Conservation (phyloP, 805 yeast genomes). For the Priceomyces medius region DNA sequence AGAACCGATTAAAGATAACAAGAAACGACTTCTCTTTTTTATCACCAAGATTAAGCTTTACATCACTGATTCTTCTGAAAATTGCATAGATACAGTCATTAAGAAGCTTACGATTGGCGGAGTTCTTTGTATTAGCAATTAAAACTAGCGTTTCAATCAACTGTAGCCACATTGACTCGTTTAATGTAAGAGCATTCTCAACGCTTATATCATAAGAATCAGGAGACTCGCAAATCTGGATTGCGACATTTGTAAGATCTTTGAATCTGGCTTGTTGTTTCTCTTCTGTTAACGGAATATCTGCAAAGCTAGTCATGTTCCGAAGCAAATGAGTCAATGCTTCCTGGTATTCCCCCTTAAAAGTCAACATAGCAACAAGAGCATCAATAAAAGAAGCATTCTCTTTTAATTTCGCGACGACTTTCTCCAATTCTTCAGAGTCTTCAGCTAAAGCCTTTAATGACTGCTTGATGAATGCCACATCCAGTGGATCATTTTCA, state of each 20-base stretch:
- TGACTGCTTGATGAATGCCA: slow-evolving; percentile 15
- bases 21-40: slow-evolving; percentile 43
- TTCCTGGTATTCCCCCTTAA: slow-evolving; percentile 19
- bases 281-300: slow-evolving; percentile 12
- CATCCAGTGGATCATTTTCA: slow-evolving; percentile 9
- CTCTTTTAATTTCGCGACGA: slow-evolving; percentile 18
- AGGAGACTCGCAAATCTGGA: slow-evolving; percentile 26
- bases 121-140: slow-evolving; percentile 13
- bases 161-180: slow-evolving; percentile 30
- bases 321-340: slow-evolving; percentile 28
- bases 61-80: slow-evolving; percentile 32
- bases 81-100: slow-evolving; percentile 31
- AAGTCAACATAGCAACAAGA: slow-evolving; percentile 29
- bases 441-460: slow-evolving; percentile 7
- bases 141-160: slow-evolving; percentile 25
- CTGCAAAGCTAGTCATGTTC: slow-evolving; percentile 18
- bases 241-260: slow-evolving; percentile 33
- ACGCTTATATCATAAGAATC: slow-evolving; percentile 8
- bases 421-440: slow-evolving; percentile 4
- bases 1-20: slow-evolving; percentile 52
- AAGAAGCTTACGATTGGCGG: slow-evolving; percentile 10
- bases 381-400: slow-evolving; percentile 24
- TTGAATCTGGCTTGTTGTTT: slow-evolving; percentile 19
- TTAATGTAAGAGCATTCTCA: slow-evolving; percentile 13
- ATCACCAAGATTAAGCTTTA: slow-evolving; percentile 19